Evolutionary conservation across 2,329 filamentous ascomycete genomes (phyloP).

Genomic region (Colletotrichum sp.): DNA sequence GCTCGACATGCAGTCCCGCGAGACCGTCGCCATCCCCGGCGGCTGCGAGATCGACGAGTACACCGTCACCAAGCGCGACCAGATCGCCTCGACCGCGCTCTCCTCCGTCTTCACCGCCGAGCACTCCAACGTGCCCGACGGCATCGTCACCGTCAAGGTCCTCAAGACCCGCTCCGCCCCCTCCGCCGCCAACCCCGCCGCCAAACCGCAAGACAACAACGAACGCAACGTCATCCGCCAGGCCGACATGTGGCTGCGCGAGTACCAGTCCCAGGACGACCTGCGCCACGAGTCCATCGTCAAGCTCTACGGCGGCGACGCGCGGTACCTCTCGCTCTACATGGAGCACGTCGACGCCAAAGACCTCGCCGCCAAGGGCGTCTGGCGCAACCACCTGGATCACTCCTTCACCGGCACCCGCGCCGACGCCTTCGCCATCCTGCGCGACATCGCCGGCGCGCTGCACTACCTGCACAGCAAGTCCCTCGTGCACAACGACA

Average conservation of each 20-base stretch:
- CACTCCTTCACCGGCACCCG: slow-evolving; percentile 56
- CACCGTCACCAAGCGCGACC: slow-evolving; percentile 58
- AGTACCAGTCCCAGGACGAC: slow-evolving; percentile 60
- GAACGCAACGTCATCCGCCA: slow-evolving; percentile 63
- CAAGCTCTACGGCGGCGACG: slow-evolving; percentile 62
- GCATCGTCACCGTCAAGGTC: slow-evolving; percentile 65
- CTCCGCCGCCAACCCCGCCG: slow-evolving; percentile 30
- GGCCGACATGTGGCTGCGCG: slow-evolving; percentile 64
- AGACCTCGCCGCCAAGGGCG: slow-evolving; percentile 53
- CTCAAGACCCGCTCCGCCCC: slow-evolving; percentile 55
- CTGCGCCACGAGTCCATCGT: slow-evolving; percentile 63
- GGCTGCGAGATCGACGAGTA: slow-evolving; percentile 59
- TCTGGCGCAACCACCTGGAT: slow-evolving; percentile 52
- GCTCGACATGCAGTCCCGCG: slow-evolving; percentile 53
- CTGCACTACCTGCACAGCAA: slow-evolving; percentile 61
- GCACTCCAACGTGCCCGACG: slow-evolving; percentile 56
- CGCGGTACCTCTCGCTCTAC: slow-evolving; percentile 63
- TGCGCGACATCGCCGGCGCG: slow-evolving; percentile 58
- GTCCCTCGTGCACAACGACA: slow-evolving; percentile 63
- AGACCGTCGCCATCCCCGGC: slow-evolving; percentile 54
- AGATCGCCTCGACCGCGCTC: slow-evolving; percentile 59
- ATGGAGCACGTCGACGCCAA: slow-evolving; percentile 66
- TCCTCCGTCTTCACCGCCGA: slow-evolving; percentile 62
- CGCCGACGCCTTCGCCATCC: slow-evolving; percentile 55
- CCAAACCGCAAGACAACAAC: slow-evolving; percentile 53